Evolutionary conservation across 2,329 filamentous ascomycete species (phyloP).

Genomic region (Didymella glomerata): DNA sequence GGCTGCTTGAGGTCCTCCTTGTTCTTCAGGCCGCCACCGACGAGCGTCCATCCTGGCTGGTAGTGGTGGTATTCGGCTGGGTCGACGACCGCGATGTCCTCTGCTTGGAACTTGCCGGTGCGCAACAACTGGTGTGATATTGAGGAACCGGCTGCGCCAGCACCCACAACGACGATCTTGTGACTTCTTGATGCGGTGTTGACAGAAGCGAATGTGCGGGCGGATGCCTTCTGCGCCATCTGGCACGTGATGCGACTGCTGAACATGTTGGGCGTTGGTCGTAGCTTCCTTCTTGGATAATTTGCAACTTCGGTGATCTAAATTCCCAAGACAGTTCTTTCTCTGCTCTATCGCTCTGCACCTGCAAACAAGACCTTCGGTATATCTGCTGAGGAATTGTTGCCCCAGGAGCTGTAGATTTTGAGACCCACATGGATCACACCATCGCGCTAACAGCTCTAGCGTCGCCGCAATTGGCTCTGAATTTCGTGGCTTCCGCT

Average conservation of each 20-base stretch:
- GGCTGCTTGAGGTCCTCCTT: constrained; percentile 66
- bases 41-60: constrained; percentile 74
- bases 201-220: constrained; percentile 35
- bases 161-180: constrained; percentile 72
- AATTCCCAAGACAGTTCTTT: not conserved
- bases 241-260: constrained; percentile 23
- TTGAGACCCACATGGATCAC: constrained; percentile 20
- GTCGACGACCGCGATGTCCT: constrained; percentile 72
- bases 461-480: constrained; percentile 17
- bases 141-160: constrained; percentile 70
- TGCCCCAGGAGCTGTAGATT: constrained; percentile 13
- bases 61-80: constrained; percentile 71
- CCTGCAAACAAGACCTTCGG: not conserved
- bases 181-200: constrained; percentile 58
- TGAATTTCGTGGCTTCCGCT: not conserved
- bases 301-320: not conserved
- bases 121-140: constrained; percentile 73
- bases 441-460: constrained; percentile 15
- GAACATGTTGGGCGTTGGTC: constrained; percentile 10
- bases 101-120: constrained; percentile 62
- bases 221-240: constrained; percentile 17
- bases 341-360: not conserved
- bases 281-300: not conserved
- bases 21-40: constrained; percentile 71
- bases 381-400: constrained; percentile 16